Conservation (phyloP, 345 rosid species). For the Brassica rapa region DNA sequence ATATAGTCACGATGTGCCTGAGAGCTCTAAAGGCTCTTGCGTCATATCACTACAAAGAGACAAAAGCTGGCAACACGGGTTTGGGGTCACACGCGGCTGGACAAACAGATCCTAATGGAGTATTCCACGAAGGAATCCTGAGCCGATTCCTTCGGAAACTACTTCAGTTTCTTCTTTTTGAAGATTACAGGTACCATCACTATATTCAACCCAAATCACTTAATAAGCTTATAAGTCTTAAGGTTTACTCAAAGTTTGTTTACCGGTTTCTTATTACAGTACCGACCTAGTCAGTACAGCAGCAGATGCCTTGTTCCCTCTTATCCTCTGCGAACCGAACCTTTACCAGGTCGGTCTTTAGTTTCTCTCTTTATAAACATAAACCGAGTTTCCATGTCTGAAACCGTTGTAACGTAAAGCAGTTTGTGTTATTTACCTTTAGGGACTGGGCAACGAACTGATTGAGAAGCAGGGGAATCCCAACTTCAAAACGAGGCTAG, state of each 20-base stretch:
- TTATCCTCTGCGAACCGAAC: slow-evolving; percentile 88
- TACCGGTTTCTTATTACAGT: slow-evolving; percentile 43
- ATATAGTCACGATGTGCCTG: slow-evolving; percentile 85
- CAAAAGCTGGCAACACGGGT: slow-evolving; percentile 59
- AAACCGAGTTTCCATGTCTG: slow-evolving; percentile 9
- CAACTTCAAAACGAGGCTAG: slow-evolving; percentile 59
- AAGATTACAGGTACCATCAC: slow-evolving; percentile 77
- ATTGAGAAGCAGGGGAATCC: slow-evolving; percentile 74
- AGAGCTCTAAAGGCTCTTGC: slow-evolving; percentile 89
- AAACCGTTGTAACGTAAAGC: background rate
- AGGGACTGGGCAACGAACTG: slow-evolving; percentile 79
- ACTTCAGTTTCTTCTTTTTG: slow-evolving; percentile 85
- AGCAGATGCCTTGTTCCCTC: slow-evolving; percentile 93
- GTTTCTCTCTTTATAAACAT: background rate
- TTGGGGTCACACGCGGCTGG: slow-evolving; percentile 67
- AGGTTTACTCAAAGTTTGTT: background rate
- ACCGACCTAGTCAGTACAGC: slow-evolving; percentile 86
- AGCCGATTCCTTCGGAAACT: slow-evolving; percentile 70
- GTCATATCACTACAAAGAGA: slow-evolving; percentile 85
- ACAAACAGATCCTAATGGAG: slow-evolving; percentile 59
- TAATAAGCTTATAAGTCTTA: background rate
- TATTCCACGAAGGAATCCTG: slow-evolving; percentile 63
- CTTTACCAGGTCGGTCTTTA: slow-evolving; percentile 70
- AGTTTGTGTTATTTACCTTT: slow-evolving; percentile 17
- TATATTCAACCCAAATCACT: slow-evolving; percentile 5